Conservation (phyloP, 441 rosid species). For the Erysimum cheiri region DNA sequence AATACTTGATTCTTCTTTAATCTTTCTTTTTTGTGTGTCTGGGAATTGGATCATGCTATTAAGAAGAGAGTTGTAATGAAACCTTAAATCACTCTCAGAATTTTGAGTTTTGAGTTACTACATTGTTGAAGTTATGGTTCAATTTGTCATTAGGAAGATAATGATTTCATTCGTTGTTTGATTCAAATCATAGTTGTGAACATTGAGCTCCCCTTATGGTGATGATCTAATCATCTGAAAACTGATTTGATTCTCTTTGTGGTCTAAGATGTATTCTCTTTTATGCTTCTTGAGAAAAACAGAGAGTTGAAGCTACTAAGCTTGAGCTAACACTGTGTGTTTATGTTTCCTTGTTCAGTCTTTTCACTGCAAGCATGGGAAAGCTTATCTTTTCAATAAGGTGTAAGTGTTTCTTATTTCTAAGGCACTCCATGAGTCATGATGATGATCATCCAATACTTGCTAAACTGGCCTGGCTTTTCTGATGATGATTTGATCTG, state of each 20-base stretch:
- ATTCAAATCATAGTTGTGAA: neutral
- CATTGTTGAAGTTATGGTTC: constrained; percentile 18
- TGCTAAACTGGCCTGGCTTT: neutral
- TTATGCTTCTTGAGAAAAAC: neutral
- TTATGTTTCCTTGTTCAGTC: constrained; percentile 59
- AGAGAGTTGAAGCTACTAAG: constrained; percentile 3
- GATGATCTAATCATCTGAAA: constrained; percentile 4
- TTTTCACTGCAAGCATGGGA: constrained; percentile 89
- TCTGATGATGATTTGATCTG: constrained; percentile 33
- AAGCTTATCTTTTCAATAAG: constrained; percentile 94
- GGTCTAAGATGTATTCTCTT: constrained; percentile 16
- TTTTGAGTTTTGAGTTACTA: constrained; percentile 6
- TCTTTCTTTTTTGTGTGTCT: neutral
- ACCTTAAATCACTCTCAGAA: neutral
- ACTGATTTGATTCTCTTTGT: neutral
- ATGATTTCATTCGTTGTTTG: constrained; percentile 2
- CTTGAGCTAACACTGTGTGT: constrained; percentile 28
- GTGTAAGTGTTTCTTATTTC: constrained; percentile 81
- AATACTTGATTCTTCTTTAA: constrained; percentile 2
- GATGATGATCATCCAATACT: constrained; percentile 8
- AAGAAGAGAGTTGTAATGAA: neutral
- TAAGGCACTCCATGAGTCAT: constrained; percentile 3
- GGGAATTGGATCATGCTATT: neutral
- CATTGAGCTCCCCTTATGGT: constrained; percentile 25
- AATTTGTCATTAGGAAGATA: neutral